Evolutionary conservation across 345 rosid genomes (phyloP).

Genomic region (Heritiera fomes): DNA sequence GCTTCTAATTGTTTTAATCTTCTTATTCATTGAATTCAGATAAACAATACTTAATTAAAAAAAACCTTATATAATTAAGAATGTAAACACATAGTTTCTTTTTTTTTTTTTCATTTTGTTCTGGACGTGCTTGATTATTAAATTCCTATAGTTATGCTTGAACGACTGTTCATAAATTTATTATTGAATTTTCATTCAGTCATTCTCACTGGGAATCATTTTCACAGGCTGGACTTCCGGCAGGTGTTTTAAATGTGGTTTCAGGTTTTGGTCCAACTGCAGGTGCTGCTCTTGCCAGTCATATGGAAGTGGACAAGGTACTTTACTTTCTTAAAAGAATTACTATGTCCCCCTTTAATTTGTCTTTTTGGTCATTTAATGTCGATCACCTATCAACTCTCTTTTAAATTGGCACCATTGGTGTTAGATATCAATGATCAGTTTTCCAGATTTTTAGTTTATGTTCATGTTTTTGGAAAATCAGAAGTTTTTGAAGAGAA

Average conservation of each 20-base stretch:
- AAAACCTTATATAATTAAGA: not conserved
- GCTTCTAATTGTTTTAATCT: not conserved
- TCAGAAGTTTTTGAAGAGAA: not conserved
- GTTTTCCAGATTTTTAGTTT: not conserved
- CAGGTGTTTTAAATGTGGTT: conserved; percentile 62
- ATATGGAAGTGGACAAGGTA: conserved; percentile 82
- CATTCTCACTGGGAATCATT: conserved; percentile 13
- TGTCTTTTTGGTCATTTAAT: not conserved
- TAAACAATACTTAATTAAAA: too few species aligned
- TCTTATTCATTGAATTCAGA: too few species aligned
- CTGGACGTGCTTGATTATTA: not conserved
- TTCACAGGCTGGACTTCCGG: conserved; percentile 69
- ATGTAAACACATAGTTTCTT: not conserved
- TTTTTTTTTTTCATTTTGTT: not conserved
- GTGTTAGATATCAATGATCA: not conserved
- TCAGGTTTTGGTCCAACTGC: conserved; percentile 70
- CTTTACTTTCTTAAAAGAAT: not conserved
- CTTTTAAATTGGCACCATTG: not conserved
- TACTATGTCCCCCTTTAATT: not conserved
- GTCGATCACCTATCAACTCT: not conserved
- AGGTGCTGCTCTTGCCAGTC: conserved; percentile 68
- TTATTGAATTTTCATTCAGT: conserved; percentile 7
- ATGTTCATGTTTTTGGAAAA: not conserved
- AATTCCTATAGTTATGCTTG: not conserved
- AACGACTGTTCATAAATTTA: not conserved